phyloP scores from a whole-genome alignment of 768 basidiomycete species.

The Amylocystis lapponica region DNA sequence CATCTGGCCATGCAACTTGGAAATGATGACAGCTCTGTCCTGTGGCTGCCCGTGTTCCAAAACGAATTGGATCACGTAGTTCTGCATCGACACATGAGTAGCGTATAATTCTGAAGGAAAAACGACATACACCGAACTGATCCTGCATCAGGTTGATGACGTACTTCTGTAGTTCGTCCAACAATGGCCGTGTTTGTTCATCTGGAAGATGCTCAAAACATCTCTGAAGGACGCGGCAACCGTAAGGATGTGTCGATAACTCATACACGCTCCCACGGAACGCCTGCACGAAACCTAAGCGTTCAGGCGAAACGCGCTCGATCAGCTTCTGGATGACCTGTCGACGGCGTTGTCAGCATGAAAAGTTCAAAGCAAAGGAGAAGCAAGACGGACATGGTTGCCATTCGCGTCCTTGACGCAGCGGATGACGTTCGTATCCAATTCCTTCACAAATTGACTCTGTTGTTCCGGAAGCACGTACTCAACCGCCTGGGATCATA shows the following conservation, averaged over 20 bases:
- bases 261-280: slow-evolving; percentile 79
- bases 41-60: slow-evolving; percentile 71
- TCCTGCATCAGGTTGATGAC: slow-evolving; percentile 77
- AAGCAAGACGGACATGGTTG: slow-evolving; percentile 66
- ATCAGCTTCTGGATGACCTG: slow-evolving; percentile 88
- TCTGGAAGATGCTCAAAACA: slow-evolving; percentile 82
- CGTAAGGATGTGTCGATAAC: slow-evolving; percentile 84
- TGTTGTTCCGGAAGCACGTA: slow-evolving; percentile 76
- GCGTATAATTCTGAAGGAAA: neutral
- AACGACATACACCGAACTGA: slow-evolving; percentile 75
- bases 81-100: slow-evolving; percentile 40
- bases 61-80: slow-evolving; percentile 94
- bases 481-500: slow-evolving; percentile 77
- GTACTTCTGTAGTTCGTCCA: slow-evolving; percentile 78
- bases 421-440: slow-evolving; percentile 73
- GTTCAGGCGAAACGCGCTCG: slow-evolving; percentile 71
- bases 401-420: slow-evolving; percentile 91
- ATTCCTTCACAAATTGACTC: slow-evolving; percentile 63
- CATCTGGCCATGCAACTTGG: slow-evolving; percentile 71
- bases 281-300: slow-evolving; percentile 64
- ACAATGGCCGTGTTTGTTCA: slow-evolving; percentile 57
- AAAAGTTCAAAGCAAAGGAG: slow-evolving; percentile 1
- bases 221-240: slow-evolving; percentile 91
- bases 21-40: slow-evolving; percentile 63
- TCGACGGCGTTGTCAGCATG: slow-evolving; percentile 1